Conservation (phyloP, 179 eudicot species). For the Gypsophila paniculata region DNA sequence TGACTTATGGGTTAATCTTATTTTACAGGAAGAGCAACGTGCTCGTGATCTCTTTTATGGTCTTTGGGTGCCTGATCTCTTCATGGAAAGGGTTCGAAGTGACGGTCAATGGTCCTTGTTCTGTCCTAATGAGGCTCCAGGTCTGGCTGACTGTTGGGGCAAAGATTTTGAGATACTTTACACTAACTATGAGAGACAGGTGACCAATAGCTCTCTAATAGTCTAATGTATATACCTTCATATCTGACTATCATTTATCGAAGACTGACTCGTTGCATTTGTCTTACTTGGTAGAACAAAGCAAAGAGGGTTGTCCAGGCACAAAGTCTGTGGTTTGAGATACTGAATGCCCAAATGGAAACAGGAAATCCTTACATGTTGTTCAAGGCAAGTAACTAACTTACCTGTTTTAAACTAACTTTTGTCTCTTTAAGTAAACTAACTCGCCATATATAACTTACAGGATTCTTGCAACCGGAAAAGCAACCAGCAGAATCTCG, state of each 20-base stretch:
- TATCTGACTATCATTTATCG: too few species aligned
- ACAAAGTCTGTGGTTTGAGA: slow-evolving; percentile 86
- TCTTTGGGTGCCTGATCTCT: slow-evolving; percentile 94
- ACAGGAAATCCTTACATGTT: slow-evolving; percentile 98
- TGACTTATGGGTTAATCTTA: neutral
- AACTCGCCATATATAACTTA: neutral
- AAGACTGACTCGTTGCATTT: neutral
- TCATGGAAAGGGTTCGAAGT: slow-evolving; percentile 80
- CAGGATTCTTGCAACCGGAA: slow-evolving; percentile 90
- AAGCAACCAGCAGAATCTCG: slow-evolving; percentile 95
- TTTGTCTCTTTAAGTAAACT: neutral
- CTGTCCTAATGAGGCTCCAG: slow-evolving; percentile 93
- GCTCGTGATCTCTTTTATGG: slow-evolving; percentile 90
- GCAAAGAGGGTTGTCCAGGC: slow-evolving; percentile 93
- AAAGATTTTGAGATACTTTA: slow-evolving; percentile 72
- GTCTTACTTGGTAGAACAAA: slow-evolving; percentile 50
- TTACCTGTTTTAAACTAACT: neutral
- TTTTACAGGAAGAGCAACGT: slow-evolving; percentile 84
- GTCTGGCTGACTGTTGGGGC: slow-evolving; percentile 97
- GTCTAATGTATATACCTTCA: too few species aligned
- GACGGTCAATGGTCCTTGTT: slow-evolving; percentile 81
- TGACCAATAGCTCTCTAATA: slow-evolving; percentile 16
- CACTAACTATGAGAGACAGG: slow-evolving; percentile 70
- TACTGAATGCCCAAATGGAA: slow-evolving; percentile 88
- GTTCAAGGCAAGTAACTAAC: slow-evolving; percentile 53